Conservation (phyloP, 2,329 filamentous ascomycete genomes). For the Pseudogymnoascus sp. region DNA sequence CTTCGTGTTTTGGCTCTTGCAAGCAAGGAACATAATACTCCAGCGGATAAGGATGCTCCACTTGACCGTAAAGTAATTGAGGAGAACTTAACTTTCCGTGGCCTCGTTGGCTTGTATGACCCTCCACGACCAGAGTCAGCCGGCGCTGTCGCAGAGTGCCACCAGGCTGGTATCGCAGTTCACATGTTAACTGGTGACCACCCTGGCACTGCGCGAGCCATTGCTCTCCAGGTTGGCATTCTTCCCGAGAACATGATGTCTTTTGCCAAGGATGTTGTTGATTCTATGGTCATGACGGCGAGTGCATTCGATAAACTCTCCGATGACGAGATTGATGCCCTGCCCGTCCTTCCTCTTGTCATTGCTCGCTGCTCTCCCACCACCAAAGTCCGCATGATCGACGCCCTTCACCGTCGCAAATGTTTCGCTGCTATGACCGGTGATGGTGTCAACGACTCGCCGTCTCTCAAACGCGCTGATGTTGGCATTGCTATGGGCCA, state of each 20-base stretch:
- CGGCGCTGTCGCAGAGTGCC: conserved; percentile 50
- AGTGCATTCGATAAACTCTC: conserved; percentile 70
- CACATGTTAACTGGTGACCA: conserved; percentile 76
- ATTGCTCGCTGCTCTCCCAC: conserved; percentile 76
- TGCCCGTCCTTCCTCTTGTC: conserved; percentile 69
- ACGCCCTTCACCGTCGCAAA: no score
- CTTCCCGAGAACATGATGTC: conserved; percentile 54
- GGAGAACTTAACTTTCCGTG: conserved; percentile 60
- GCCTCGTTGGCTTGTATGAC: conserved; percentile 68
- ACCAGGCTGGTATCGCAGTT: conserved; percentile 53
- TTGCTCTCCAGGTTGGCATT: conserved; percentile 71
- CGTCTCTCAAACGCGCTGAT: no score
- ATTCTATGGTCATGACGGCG: conserved; percentile 64
- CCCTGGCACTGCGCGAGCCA: conserved; percentile 67
- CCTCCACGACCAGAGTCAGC: conserved; percentile 61
- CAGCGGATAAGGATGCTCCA: conserved; percentile 31
- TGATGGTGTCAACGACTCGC: no score
- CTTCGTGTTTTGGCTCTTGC: conserved; percentile 63
- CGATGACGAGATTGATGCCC: conserved; percentile 64
- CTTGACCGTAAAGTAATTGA: conserved; percentile 56
- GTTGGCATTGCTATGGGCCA: conserved; percentile 76
- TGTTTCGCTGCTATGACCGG: no score
- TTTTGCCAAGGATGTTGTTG: conserved; percentile 53
- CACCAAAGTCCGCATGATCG: no score
- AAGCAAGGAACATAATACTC: conserved; percentile 28